phyloP scores from a whole-genome alignment of 768 basidiomycete species.

The Leucosporidium scottii region DNA sequence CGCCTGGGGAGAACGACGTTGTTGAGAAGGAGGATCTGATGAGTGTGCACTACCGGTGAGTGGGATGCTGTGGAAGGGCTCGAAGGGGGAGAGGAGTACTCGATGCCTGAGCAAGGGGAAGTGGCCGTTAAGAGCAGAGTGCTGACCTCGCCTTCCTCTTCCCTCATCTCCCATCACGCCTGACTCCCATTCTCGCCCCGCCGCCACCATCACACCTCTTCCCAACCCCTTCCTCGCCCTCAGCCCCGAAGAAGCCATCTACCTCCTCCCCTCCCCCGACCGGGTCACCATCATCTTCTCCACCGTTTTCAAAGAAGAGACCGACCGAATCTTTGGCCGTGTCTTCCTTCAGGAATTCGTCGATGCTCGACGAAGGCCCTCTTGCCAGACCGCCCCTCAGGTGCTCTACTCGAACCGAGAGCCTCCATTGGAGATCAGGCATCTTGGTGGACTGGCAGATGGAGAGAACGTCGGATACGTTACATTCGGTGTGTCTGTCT shows the following conservation, averaged over 20 bases:
- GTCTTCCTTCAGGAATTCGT: slow-evolving; percentile 99
- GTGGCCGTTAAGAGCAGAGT: no score
- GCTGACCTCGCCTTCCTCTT: background rate
- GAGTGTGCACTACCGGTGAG: slow-evolving; percentile 83
- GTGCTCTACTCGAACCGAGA: slow-evolving; percentile 91
- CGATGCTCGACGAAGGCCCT: slow-evolving; percentile 86
- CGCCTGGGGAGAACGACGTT: slow-evolving; percentile 49
- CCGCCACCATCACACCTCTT: background rate
- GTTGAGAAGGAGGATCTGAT: slow-evolving; percentile 71
- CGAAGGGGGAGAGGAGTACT: no score
- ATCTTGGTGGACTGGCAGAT: slow-evolving; percentile 63
- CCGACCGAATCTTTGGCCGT: slow-evolving; percentile 91
- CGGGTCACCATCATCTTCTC: slow-evolving; percentile 97
- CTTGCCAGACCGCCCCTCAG: slow-evolving; percentile 93
- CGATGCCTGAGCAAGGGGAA: slow-evolving; percentile 40
- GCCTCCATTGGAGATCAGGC: slow-evolving; percentile 91
- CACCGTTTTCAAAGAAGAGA: slow-evolving; percentile 93
- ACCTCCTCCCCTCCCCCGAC: slow-evolving; percentile 84
- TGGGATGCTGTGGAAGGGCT: no score
- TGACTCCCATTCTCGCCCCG: background rate
- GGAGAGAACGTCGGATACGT: slow-evolving; percentile 89
- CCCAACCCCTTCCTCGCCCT: background rate
- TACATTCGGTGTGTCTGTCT: slow-evolving; percentile 56
- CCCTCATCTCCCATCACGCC: background rate
- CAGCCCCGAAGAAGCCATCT: slow-evolving; percentile 77